Base-by-base conservation (phyloP, 164 flowering plant species). In the Euptelea pleiosperma region DNA sequence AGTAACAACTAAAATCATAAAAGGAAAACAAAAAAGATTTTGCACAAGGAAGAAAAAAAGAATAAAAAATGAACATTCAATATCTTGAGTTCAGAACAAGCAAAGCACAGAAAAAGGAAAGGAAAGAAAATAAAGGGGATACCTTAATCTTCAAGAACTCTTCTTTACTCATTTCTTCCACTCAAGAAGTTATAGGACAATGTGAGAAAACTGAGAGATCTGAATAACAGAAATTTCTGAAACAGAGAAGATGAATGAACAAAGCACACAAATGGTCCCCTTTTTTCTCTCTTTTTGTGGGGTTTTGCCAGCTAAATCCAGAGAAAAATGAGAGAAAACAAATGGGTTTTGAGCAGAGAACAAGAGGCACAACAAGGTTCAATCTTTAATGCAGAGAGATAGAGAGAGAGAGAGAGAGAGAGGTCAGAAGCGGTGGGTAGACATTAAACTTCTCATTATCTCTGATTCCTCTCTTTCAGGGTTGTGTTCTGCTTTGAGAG, bases 101-200 rank as follows among this genome's bases (percentile, higher is more conserved):
- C 37, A 29, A 41, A 50, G 12, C 2, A 35, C 41, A 7, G 26
- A 30, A 29, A 51, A 37, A 6, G 15, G 22, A n/a, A 48, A 58
- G 54, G 52, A 36, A 50, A 37, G 51, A 68, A 42, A 8, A 21
- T 18, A 30, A 16, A 44, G 44, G 21, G 24, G 29, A 55, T 78
- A 88, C 96, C 91, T 78, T 84, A 75, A 82, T 80, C 86, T 80
- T 85, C 75, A 85, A 62, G 37, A 83, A 72, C 84, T 84, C 96
- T 67, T 88, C 89, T 74, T 83, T 85, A 75, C 89, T 85, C 91
- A 83, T 82, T 19, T 59, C 57, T 53, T 61, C 19, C 37, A 43
- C 56, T 40, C 36, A 46, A 31, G 6, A 33, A 24, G 14, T 33
- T 28, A 33, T 26, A 16, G 18, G 30, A 35, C 43, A 60, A 67